A percentile compares a stretch with the other conserved stretches of the same genome.
Evolutionary conservation across 2,329 filamentous ascomycete species (phyloP).

Genomic region (Hirsutella minnesotensis): DNA sequence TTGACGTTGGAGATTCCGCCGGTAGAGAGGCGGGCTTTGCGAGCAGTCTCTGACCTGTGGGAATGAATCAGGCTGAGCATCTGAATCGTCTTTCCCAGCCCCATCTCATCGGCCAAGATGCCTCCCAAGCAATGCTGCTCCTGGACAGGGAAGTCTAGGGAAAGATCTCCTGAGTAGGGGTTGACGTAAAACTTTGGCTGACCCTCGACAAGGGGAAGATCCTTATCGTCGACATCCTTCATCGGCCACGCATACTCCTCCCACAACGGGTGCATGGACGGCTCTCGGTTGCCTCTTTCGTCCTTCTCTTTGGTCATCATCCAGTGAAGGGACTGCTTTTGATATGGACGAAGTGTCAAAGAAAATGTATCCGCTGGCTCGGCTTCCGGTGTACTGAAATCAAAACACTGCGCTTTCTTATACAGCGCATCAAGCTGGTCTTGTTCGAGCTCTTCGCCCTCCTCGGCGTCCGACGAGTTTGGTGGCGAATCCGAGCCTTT

Average conservation of each 20-base stretch:
- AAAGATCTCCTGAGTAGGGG: constrained; percentile 89
- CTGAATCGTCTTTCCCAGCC: constrained; percentile 93
- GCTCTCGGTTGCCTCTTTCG: constrained; percentile 55
- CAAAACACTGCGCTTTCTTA: constrained; percentile 91
- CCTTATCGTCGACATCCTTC: constrained; percentile 76
- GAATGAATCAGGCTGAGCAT: constrained; percentile 92
- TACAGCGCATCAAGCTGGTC: constrained; percentile 91
- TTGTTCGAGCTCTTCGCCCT: constrained; percentile 84
- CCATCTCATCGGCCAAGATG: constrained; percentile 94
- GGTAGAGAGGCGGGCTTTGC: constrained; percentile 20
- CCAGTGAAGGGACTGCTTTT: constrained; percentile 92
- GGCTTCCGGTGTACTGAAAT: constrained; percentile 81
- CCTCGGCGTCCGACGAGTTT: constrained; percentile 57
- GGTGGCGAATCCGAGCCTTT: constrained; percentile 37
- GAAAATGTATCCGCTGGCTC: constrained; percentile 73
- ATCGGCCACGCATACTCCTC: constrained; percentile 87
- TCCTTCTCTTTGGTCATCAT: constrained; percentile 91
- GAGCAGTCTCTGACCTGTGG: constrained; percentile 50
- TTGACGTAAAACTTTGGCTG: constrained; percentile 85
- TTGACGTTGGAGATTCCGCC: constrained; percentile 35
- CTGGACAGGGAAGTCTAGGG: constrained; percentile 81
- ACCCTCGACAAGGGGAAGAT: constrained; percentile 51
- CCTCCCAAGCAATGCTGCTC: constrained; percentile 92
- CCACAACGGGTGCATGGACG: constrained; percentile 94
- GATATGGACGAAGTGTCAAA: constrained; percentile 79